These are phyloP conservation scores for Agrocybe chaxingu DNA, from an alignment of 768 basidiomycete species.

Conservation along the genomic window DNA sequence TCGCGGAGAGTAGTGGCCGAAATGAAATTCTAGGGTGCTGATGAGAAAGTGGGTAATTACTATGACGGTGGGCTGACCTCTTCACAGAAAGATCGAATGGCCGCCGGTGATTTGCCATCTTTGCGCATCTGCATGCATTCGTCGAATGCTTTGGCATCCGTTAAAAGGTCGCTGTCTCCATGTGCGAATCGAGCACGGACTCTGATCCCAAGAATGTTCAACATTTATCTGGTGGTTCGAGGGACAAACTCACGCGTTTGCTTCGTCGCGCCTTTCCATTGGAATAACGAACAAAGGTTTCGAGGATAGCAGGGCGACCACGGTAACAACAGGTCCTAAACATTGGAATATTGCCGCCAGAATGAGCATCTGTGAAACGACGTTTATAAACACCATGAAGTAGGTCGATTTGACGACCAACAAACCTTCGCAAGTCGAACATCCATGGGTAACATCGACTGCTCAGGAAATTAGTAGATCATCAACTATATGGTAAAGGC, in stretches of 20 bases:
- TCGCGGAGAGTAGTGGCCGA: constrained; percentile 71
- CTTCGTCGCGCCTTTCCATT: constrained; percentile 81
- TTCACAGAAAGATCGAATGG: constrained; percentile 65
- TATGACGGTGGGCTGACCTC: constrained; percentile 37
- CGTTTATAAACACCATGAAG: neutral
- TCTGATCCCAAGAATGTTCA: constrained; percentile 32
- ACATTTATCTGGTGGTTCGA: neutral
- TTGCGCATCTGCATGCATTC: constrained; percentile 50
- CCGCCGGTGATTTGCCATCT: constrained; percentile 43
- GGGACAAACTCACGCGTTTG: constrained; percentile 48
- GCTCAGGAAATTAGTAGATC: neutral
- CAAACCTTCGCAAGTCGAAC: constrained; percentile 78
- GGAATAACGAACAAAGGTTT: constrained; percentile 85
- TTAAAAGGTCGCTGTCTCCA: constrained; percentile 81
- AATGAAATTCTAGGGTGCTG: constrained; percentile 70
- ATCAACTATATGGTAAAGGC: neutral
- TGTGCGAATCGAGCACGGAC: constrained; percentile 68
- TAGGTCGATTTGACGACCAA: neutral
- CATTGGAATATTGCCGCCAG: constrained; percentile 82
- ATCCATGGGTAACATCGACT: constrained; percentile 88
- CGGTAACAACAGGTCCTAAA: constrained; percentile 74
- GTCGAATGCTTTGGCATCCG: constrained; percentile 75
- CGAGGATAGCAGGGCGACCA: constrained; percentile 80
- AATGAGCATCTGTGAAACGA: constrained; percentile 71
- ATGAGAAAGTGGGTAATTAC: neutral